Conservation (phyloP, 495 filamentous ascomycete genomes). For the Annulohypoxylon moriforme region DNA sequence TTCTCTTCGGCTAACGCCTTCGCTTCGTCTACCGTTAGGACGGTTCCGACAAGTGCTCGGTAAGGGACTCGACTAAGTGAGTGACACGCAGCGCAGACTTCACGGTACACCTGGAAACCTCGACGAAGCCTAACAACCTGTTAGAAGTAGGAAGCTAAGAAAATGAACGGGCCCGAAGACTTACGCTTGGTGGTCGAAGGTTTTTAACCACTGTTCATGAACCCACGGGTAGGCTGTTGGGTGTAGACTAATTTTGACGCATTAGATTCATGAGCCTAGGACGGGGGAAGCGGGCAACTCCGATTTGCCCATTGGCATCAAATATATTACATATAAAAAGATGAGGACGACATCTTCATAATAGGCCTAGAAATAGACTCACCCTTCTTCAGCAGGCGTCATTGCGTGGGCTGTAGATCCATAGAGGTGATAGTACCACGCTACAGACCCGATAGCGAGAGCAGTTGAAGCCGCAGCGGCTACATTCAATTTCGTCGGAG, state of each 20-base stretch:
- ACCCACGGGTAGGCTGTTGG: slow-evolving; percentile 95
- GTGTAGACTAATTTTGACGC: slow-evolving; percentile 75
- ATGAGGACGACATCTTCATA: slow-evolving; percentile 6
- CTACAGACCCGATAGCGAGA: slow-evolving; percentile 85
- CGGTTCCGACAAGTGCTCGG: slow-evolving; percentile 87
- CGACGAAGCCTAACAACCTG: slow-evolving; percentile 81
- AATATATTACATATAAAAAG: too few relatives aligned
- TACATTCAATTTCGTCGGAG: slow-evolving; percentile 76
- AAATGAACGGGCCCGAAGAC: slow-evolving; percentile 47
- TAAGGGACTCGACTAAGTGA: slow-evolving; percentile 94
- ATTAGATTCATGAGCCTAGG: slow-evolving; percentile 33
- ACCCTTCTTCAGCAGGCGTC: slow-evolving; percentile 98
- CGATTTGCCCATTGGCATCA: slow-evolving; percentile 15
- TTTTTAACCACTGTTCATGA: slow-evolving; percentile 87
- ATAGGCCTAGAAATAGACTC: slow-evolving; percentile 57
- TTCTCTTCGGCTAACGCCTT: slow-evolving; percentile 97
- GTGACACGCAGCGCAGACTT: slow-evolving; percentile 98
- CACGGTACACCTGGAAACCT: slow-evolving; percentile 99
- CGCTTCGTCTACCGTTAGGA: slow-evolving; percentile 96
- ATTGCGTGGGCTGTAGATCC: slow-evolving; percentile 86
- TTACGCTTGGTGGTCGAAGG: slow-evolving; percentile 97
- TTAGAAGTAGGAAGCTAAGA: slow-evolving; percentile 29
- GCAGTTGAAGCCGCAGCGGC: slow-evolving; percentile 85
- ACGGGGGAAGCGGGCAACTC: slow-evolving; percentile 29
- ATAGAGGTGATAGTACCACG: slow-evolving; percentile 96